Base-by-base conservation (phyloP, 257 asterid species). In the Nicotiana undulata region DNA sequence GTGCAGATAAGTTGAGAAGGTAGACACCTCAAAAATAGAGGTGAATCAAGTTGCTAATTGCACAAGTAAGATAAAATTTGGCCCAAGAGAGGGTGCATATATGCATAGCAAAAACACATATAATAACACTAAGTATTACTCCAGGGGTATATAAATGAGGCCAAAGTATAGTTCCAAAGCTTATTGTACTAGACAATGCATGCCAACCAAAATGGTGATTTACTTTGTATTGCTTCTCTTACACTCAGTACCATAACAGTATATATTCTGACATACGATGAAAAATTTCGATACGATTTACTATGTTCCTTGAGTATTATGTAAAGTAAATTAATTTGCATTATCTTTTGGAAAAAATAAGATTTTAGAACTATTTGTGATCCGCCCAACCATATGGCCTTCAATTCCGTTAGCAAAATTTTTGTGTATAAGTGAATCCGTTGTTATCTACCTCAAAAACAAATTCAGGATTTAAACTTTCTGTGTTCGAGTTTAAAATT, bases 1-100 rank as follows among this genome's bases (percentile, higher is more conserved):
- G 51, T 75, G 88, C 82, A 85, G 88, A 82, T 75, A 79, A 81
- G 80, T 55, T 82, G 84, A 82, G 53, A 76, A 29, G 28, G 61
- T n/a, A 55, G 55, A 79, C 20, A 40, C 46, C 67, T 24, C 72
- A 72, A 9, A 44, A 78, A 15, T 40, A 31, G 31, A 37, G 79
- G 34, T 51, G 15, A 22, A 52, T 56, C 76, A 79, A 72, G 26
- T 51, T 18, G 77, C 18, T 22, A 61, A 74, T 61, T 58, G 9
- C 18, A 17, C 72, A 34, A 16, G 59, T 4, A 78, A 74, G 75
- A 22, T 55, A 49, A 77, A 53, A 5, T 49, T 26, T 70, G 32
- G n/a, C 24, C 4, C 8, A 12, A 22, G 34, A n/a, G 55, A 44
- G 77, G 37, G 22, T 70, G 55, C 22, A 44, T 70, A 9, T 70